phyloP scores from a whole-genome alignment of 495 filamentous ascomycete species.

The Articulospora tetracladia region DNA sequence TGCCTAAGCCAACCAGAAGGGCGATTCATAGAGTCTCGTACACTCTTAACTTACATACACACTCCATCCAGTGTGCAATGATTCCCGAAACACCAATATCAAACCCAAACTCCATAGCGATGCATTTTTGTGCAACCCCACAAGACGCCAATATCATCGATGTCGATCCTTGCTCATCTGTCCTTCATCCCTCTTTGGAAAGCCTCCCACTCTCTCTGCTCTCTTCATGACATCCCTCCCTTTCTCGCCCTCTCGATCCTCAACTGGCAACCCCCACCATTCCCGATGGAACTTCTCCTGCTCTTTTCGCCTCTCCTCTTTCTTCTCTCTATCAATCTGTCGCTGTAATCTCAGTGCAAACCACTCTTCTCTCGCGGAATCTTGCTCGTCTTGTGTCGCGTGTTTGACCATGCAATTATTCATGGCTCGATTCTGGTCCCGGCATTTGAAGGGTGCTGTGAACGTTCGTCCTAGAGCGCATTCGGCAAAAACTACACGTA shows the following conservation, averaged over 20 bases:
- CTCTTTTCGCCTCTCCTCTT: constrained; percentile 48
- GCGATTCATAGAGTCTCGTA: constrained; percentile 1
- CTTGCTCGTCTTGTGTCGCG: constrained; percentile 79
- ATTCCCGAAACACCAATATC: constrained; percentile 11
- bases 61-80: neutral
- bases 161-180: constrained; percentile 27
- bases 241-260: constrained; percentile 36
- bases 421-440: constrained; percentile 74
- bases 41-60: neutral
- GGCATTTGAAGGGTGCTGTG: constrained; percentile 80
- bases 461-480: constrained; percentile 85
- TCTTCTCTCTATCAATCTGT: constrained; percentile 55
- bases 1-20: neutral
- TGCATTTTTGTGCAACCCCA: constrained; percentile 3
- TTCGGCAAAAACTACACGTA: constrained; percentile 55
- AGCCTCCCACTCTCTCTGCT: constrained; percentile 26
- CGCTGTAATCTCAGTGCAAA: constrained; percentile 70
- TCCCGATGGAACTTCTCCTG: constrained; percentile 55
- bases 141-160: constrained; percentile 11
- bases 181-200: constrained; percentile 26
- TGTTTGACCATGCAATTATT: constrained; percentile 87
- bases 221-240: constrained; percentile 28
- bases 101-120: constrained; percentile 12
- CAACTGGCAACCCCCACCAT: constrained; percentile 55
- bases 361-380: constrained; percentile 91